Evolutionary conservation across 768 basidiomycete species (phyloP).

Genomic region (Naganishia friedmannii): DNA sequence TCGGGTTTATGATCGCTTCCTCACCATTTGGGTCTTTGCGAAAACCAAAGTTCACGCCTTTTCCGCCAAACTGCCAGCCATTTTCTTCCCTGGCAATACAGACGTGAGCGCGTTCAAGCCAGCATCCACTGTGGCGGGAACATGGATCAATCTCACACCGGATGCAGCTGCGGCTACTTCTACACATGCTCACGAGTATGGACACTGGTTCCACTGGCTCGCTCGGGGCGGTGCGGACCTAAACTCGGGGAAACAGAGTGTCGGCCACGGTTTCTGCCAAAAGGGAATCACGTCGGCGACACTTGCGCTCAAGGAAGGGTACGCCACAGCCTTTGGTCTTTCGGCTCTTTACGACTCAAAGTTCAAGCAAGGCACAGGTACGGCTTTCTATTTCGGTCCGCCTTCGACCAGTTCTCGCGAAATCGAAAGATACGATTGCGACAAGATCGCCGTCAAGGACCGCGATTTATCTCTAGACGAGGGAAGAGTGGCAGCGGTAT

Average conservation of each 20-base stretch:
- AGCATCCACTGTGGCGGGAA: too few relatives aligned
- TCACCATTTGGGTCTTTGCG: slow-evolving; percentile 15
- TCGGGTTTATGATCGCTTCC: slow-evolving; percentile 6
- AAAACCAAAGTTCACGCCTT: slow-evolving; percentile 17
- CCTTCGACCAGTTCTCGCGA: background rate
- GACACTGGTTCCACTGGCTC: too few relatives aligned
- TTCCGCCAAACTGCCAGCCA: background rate
- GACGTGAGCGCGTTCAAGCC: too few relatives aligned
- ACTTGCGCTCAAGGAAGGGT: slow-evolving; percentile 8
- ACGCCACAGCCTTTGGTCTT: slow-evolving; percentile 21
- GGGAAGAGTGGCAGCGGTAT: slow-evolving; percentile 7
- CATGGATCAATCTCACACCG: too few relatives aligned
- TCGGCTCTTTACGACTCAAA: background rate
- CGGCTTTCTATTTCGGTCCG: background rate
- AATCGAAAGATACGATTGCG: slow-evolving; percentile 22
- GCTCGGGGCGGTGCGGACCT: too few relatives aligned
- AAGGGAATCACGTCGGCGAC: background rate
- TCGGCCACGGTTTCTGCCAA: background rate
- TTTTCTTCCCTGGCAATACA: background rate
- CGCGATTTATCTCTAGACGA: slow-evolving; percentile 13
- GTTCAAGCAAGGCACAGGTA: slow-evolving; percentile 16
- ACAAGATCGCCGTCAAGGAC: background rate
- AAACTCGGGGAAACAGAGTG: too few relatives aligned
- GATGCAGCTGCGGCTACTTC: too few relatives aligned
- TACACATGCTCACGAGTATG: too few relatives aligned